Base-by-base conservation (phyloP, 805 yeast genomes). In the Candida berthetii region DNA sequence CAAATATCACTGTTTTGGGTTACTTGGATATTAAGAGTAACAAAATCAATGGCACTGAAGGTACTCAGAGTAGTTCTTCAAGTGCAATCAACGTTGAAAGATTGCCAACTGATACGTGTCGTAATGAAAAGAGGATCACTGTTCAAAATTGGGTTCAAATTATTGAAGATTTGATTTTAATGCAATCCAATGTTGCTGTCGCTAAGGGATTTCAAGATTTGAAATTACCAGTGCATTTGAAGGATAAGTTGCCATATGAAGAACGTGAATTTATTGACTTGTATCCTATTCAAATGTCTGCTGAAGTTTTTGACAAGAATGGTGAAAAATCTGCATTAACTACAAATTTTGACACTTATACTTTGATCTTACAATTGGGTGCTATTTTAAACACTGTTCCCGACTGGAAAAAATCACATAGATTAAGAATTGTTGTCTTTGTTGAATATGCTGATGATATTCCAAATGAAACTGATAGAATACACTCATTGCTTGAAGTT, bases 231-330 rank as follows among this genome's bases (percentile, higher is more conserved):
- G 65, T 60, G 3, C 58, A 61, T 15, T 49, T 57, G 8, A 68
- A 62, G 35, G 43, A 58, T 3, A 58, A 56, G 13, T 37, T 64
- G 16, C 50, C 55, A 3, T 53, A 56, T 14, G 50, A 54, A 1
- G 53, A 61, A 22, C 72, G 70, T 46, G 71, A 73, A 47, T 82
- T 67, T 49, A 89, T 93, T 53, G 99, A 93, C 59, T 64, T 93
- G 31, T 93, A 95, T 60, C 99, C 99, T 0, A 90, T 93, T 49
- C 99, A 93, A 55, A 93, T 93, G 97, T 82, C 95, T 3, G 91
- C 95, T 0, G 79, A 81, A 35, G 77, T 87, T 39, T 71, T 78
- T 36, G 78, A 82, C 42, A 75, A 74, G 19, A 72, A 77, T 40
- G 90, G 90, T 4, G 72, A 68, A 24, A 76, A 76, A 41, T 77